Evolutionary conservation across 495 filamentous ascomycete species (phyloP).

Genomic region (Recurvomyces mirabilis): DNA sequence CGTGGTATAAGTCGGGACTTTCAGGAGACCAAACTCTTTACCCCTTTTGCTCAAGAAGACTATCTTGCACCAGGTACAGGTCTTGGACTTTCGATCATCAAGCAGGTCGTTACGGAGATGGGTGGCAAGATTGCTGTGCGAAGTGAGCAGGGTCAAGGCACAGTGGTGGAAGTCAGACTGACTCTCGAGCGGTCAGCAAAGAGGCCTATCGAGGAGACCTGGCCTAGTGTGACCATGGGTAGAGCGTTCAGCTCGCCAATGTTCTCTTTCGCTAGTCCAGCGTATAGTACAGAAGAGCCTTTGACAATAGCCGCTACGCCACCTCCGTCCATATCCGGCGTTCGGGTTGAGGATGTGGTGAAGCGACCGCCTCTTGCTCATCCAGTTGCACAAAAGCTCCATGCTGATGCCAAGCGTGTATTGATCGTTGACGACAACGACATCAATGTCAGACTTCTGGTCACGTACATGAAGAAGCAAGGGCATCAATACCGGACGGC

Average conservation of each 20-base stretch:
- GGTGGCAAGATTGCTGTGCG: conserved; percentile 20
- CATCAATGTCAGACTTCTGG: conserved; percentile 5
- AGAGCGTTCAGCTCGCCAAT: too few relatives aligned
- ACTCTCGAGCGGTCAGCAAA: too few relatives aligned
- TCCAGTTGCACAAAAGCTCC: not conserved
- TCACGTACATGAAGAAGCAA: not conserved
- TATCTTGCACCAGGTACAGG: conserved; percentile 21
- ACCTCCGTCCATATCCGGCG: not conserved
- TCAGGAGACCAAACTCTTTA: conserved; percentile 19
- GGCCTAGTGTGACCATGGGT: too few relatives aligned
- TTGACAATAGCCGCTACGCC: conserved; percentile 8
- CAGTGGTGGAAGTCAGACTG: conserved; percentile 17
- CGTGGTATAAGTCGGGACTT: conserved; percentile 22
- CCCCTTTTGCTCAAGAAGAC: conserved; percentile 26
- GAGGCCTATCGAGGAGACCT: too few relatives aligned
- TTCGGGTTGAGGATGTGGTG: too few relatives aligned
- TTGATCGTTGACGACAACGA: conserved; percentile 6
- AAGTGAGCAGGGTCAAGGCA: conserved; percentile 13
- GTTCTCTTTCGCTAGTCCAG: too few relatives aligned
- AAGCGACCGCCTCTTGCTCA: not conserved
- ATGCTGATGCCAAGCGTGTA: not conserved
- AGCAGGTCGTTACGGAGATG: conserved; percentile 17
- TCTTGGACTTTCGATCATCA: conserved; percentile 25
- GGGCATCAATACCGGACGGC: conserved; percentile 4
- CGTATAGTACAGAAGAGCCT: too few relatives aligned